Percentiles rank a stretch among this genome's conserved stretches.
phyloP scores from a whole-genome alignment of 768 basidiomycete genomes.

The Lentinula aciculospora region DNA sequence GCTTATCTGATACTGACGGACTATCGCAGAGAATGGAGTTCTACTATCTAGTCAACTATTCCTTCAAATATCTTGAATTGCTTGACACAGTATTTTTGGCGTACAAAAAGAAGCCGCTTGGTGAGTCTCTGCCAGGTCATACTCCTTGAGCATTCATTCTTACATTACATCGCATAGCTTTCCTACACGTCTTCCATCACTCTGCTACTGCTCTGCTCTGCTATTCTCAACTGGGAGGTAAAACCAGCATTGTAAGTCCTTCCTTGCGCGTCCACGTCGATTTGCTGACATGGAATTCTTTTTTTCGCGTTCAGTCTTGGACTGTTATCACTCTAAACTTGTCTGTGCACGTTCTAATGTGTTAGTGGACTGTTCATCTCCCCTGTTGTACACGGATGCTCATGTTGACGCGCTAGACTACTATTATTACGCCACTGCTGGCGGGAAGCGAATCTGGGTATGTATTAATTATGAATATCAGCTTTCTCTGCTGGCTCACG shows the following conservation, averaged over 20 bases:
- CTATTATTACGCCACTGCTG: conserved; percentile 98
- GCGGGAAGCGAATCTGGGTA: conserved; percentile 96
- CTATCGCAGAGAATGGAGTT: conserved; percentile 74
- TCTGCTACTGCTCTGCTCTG: conserved; percentile 95
- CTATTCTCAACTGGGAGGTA: conserved; percentile 90
- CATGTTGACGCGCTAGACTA: conserved; percentile 57
- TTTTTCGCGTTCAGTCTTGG: conserved; percentile 70
- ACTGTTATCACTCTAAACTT: conserved; percentile 90
- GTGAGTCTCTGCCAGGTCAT: conserved; percentile 37
- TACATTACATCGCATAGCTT: conserved; percentile 52
- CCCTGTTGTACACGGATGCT: neutral
- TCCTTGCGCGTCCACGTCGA: neutral
- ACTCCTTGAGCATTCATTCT: neutral
- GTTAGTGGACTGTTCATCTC: conserved; percentile 41
- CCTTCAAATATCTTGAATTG: conserved; percentile 96
- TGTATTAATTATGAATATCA: conserved; percentile 12
- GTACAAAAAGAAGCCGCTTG: conserved; percentile 96
- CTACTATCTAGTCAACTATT: conserved; percentile 99
- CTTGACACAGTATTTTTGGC: conserved; percentile 96
- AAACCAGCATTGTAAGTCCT: conserved; percentile 80
- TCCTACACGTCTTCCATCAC: conserved; percentile 99
- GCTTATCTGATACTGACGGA: conserved; percentile 8
- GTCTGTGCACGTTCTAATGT: conserved; percentile 95
- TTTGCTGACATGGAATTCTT: conserved; percentile 8
- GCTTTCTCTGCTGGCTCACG: conserved; percentile 8